Evolutionary conservation across 164 flowering plant species (phyloP).

Genomic region (Protea cynaroides): DNA sequence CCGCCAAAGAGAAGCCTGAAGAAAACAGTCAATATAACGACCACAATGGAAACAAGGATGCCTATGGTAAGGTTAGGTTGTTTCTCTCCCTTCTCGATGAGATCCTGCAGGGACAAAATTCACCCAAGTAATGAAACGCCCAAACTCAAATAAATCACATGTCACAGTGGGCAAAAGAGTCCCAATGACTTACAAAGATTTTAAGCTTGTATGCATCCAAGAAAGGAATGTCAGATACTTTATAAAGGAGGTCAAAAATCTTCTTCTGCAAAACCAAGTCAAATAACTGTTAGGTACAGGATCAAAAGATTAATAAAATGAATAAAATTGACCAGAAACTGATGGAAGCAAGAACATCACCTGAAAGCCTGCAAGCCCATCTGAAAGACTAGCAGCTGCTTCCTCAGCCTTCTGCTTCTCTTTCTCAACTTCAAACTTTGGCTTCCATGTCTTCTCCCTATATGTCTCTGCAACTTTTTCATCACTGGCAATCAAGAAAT

Average conservation of each 20-base stretch:
- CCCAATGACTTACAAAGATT: constrained; percentile 47
- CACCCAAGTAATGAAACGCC: too few relatives aligned
- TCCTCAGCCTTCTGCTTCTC: constrained; percentile 89
- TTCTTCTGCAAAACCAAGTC: constrained; percentile 48
- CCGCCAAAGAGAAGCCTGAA: constrained; percentile 71
- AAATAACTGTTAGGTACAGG: not conserved
- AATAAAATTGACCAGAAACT: not conserved
- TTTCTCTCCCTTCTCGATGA: constrained; percentile 77
- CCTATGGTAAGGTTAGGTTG: constrained; percentile 89
- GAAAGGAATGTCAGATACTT: constrained; percentile 72
- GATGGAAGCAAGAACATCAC: constrained; percentile 24
- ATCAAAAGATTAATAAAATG: not conserved
- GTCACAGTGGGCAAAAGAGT: not conserved
- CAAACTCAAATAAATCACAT: not conserved
- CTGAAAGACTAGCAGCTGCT: constrained; percentile 35
- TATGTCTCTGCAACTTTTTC: constrained; percentile 68
- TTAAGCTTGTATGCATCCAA: constrained; percentile 51
- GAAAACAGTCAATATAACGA: constrained; percentile 45
- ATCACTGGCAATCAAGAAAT: constrained; percentile 63
- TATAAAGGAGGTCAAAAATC: constrained; percentile 72
- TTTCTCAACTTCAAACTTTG: constrained; percentile 73
- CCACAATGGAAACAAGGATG: constrained; percentile 43
- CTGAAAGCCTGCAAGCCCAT: constrained; percentile 58
- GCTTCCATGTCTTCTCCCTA: constrained; percentile 68
- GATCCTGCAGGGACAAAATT: constrained; percentile 41